Evolutionary conservation across 2,329 filamentous ascomycete genomes (phyloP).

Genomic region (Bimuria novae-zelandiae): DNA sequence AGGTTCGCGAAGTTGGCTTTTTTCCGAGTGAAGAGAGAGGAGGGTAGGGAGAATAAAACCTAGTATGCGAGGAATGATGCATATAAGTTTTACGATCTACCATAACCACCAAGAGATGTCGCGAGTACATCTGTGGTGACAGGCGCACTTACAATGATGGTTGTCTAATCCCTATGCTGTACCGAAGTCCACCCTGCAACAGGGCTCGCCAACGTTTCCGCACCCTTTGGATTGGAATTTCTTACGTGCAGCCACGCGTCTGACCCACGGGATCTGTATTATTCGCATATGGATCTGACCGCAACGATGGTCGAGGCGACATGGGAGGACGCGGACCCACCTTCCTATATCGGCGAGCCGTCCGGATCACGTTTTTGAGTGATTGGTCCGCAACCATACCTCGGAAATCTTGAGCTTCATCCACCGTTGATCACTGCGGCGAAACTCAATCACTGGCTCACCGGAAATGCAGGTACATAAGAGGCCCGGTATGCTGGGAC

Average conservation of each 20-base stretch:
- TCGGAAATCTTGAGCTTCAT: neutral
- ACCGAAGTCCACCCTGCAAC: too few species aligned
- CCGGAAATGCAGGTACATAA: constrained; percentile 4
- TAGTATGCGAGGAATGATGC: neutral
- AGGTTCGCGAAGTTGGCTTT: constrained; percentile 88
- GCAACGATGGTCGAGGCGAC: neutral
- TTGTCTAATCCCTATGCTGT: too few species aligned
- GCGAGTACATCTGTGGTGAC: too few species aligned
- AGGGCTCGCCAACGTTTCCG: too few species aligned
- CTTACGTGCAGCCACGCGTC: too few species aligned
- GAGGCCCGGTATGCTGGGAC: neutral
- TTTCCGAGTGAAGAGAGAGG: constrained; percentile 74
- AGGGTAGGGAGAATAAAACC: constrained; percentile 16
- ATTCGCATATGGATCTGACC: too few species aligned
- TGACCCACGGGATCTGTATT: too few species aligned
- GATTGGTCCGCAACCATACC: constrained; percentile 1
- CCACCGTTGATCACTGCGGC: neutral
- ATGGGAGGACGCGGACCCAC: neutral
- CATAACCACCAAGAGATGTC: too few species aligned
- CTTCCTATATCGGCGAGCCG: neutral
- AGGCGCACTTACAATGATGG: too few species aligned
- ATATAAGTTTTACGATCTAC: neutral
- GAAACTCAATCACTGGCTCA: neutral
- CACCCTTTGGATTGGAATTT: too few species aligned
- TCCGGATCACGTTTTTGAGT: constrained; percentile 4